A percentile compares a stretch with the other conserved stretches of the same genome.
Evolutionary conservation across 202 grass and related monocot species (phyloP).

Genomic region (Setaria viridis): DNA sequence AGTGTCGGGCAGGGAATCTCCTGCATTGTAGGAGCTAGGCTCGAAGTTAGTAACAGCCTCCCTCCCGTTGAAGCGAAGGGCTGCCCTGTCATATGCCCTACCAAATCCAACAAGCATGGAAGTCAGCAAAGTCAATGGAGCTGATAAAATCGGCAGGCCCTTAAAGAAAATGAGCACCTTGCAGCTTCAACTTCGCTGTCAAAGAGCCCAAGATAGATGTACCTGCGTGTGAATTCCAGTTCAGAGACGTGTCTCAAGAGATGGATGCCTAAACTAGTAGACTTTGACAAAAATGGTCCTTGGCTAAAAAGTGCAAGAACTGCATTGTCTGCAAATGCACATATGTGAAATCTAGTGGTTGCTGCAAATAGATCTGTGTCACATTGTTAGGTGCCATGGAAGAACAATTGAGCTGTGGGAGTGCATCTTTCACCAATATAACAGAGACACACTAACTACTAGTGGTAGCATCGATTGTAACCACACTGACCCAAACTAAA

Average conservation of each 20-base stretch:
- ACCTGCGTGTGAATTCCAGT: slow-evolving; percentile 69
- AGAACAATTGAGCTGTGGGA: slow-evolving; percentile 18
- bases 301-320: slow-evolving; percentile 23
- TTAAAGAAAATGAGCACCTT: slow-evolving; percentile 58
- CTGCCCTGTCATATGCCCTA: slow-evolving; percentile 91
- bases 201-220: slow-evolving; percentile 97
- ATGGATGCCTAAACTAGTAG: background rate
- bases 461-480: background rate
- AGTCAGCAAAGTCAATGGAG: slow-evolving; percentile 43
- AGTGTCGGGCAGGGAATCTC: slow-evolving; percentile 47
- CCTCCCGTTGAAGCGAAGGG: slow-evolving; percentile 83
- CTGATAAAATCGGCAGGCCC: slow-evolving; percentile 28
- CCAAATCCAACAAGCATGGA: slow-evolving; percentile 40
- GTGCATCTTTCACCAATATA: slow-evolving; percentile 14
- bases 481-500: background rate
- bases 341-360: slow-evolving; percentile 39
- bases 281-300: slow-evolving; percentile 2
- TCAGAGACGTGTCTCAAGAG: slow-evolving; percentile 38
- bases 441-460: slow-evolving; percentile 22
- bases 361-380: slow-evolving; percentile 42
- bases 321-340: background rate
- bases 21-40: slow-evolving; percentile 64
- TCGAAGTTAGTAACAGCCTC: slow-evolving; percentile 92
- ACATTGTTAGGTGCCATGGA: slow-evolving; percentile 21
- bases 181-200: slow-evolving; percentile 96